Evolutionary conservation across 2,329 filamentous ascomycete species (phyloP).

Genomic region (Metarhizium guizhouense): DNA sequence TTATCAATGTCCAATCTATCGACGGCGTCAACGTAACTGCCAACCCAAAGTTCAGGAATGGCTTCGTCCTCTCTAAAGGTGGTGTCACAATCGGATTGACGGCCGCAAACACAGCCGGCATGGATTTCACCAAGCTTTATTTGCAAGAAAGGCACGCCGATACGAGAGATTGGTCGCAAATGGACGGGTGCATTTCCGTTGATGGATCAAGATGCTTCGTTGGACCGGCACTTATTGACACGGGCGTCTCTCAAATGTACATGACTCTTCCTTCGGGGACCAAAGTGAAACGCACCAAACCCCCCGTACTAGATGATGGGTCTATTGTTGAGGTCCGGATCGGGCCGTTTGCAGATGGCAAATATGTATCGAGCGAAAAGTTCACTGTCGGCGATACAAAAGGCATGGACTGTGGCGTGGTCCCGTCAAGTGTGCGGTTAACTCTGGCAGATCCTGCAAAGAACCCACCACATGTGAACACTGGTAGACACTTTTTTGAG

Average conservation of each 20-base stretch:
- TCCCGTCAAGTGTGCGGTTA: not conserved
- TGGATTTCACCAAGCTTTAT: not conserved
- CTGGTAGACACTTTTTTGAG: slow-evolving; percentile 2
- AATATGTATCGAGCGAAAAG: not conserved
- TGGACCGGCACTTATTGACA: slow-evolving; percentile 1
- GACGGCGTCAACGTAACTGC: not conserved
- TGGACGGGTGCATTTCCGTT: not conserved
- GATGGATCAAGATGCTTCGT: not conserved
- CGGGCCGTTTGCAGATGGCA: not conserved
- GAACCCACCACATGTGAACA: slow-evolving; percentile 3
- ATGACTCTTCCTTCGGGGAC: slow-evolving; percentile 2
- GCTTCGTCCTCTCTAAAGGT: not conserved
- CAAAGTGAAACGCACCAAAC: slow-evolving; percentile 1
- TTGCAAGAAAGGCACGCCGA: not conserved
- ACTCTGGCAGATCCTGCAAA: not conserved
- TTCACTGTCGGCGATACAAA: slow-evolving; percentile 11
- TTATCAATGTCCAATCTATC: slow-evolving; percentile 1
- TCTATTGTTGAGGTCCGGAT: not conserved
- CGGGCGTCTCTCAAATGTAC: slow-evolving; percentile 4
- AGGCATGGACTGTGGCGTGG: not conserved
- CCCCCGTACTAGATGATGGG: not conserved
- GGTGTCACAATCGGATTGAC: slow-evolving; percentile 2
- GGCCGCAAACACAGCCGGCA: not conserved
- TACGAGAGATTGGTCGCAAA: slow-evolving; percentile 1
- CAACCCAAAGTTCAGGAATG: not conserved